Evolutionary conservation across 768 basidiomycete genomes (phyloP).

Genomic region (Lactarius trivialis): DNA sequence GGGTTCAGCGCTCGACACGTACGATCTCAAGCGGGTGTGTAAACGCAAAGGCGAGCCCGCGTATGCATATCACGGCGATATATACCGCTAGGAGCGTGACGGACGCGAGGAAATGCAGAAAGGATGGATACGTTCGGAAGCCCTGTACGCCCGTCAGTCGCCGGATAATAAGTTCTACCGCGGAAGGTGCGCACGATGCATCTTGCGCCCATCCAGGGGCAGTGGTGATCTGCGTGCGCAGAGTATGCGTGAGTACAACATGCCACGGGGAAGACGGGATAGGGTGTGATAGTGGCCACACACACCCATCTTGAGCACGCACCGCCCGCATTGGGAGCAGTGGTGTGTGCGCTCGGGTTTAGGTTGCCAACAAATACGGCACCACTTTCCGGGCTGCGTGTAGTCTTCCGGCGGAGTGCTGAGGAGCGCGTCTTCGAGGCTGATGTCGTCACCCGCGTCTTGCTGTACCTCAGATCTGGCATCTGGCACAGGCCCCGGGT

Average conservation of each 20-base stretch:
- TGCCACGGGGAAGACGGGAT: too few relatives aligned
- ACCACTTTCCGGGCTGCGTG: conserved; percentile 58
- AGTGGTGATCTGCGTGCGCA: conserved; percentile 66
- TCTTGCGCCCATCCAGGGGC: conserved; percentile 72
- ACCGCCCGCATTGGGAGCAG: conserved; percentile 66
- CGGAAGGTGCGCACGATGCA: conserved; percentile 56
- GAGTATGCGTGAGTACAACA: background rate
- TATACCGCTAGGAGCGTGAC: conserved; percentile 59
- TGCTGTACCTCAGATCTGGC: conserved; percentile 19
- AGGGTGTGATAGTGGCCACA: background rate
- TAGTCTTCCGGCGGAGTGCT: conserved; percentile 38
- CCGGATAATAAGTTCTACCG: background rate
- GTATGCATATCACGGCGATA: conserved; percentile 45
- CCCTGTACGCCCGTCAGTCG: conserved; percentile 40
- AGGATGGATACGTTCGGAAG: conserved; percentile 77
- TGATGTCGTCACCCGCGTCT: conserved; percentile 34
- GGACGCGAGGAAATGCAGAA: conserved; percentile 68
- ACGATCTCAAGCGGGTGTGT: conserved; percentile 57
- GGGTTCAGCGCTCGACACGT: conserved; percentile 28
- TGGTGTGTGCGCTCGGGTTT: conserved; percentile 81
- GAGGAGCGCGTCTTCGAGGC: conserved; percentile 57
- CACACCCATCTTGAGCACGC: conserved; percentile 82
- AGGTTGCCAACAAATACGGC: conserved; percentile 70
- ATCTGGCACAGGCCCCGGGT: conserved; percentile 57
- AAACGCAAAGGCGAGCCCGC: conserved; percentile 60